A percentile compares a stretch with the other conserved stretches of the same genome.
These are phyloP conservation scores for Lactarius vividus DNA, from an alignment of 768 basidiomycete genomes.

Conservation along the genomic window DNA sequence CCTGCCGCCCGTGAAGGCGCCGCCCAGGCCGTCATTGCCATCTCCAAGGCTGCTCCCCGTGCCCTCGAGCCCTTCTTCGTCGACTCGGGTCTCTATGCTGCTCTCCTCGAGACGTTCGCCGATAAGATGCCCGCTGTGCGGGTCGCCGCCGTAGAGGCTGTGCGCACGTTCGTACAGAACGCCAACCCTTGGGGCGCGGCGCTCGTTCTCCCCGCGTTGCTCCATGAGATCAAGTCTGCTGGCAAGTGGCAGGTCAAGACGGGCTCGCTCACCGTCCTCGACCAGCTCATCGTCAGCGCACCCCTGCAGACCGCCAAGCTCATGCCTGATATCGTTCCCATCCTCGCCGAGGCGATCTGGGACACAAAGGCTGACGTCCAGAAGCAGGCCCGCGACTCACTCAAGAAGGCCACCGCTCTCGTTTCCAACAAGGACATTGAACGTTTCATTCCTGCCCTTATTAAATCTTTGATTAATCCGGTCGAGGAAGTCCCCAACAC, in stretches of 20 bases:
- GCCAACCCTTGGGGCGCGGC: constrained; percentile 89
- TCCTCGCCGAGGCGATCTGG: constrained; percentile 96
- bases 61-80: constrained; percentile 89
- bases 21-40: constrained; percentile 60
- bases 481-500: constrained; percentile 98
- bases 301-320: constrained; percentile 82
- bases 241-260: constrained; percentile 98
- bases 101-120: constrained; percentile 88
- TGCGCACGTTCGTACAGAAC: constrained; percentile 65
- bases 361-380: constrained; percentile 99
- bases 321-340: constrained; percentile 92
- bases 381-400: constrained; percentile 93
- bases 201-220: constrained; percentile 81
- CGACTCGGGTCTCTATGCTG: constrained; percentile 79
- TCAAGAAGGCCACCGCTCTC: constrained; percentile 91
- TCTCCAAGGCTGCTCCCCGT: constrained; percentile 59
- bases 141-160: constrained; percentile 81
- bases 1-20: constrained; percentile 90
- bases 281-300: constrained; percentile 83
- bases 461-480: constrained; percentile 97
- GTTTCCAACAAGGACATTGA: constrained; percentile 98
- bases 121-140: constrained; percentile 92
- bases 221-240: constrained; percentile 90
- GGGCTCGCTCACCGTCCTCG: constrained; percentile 74
- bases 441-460: constrained; percentile 95